These are phyloP conservation scores for Xylaria multiplex DNA, from an alignment of 2,329 filamentous ascomycete genomes.

Conservation along the genomic window DNA sequence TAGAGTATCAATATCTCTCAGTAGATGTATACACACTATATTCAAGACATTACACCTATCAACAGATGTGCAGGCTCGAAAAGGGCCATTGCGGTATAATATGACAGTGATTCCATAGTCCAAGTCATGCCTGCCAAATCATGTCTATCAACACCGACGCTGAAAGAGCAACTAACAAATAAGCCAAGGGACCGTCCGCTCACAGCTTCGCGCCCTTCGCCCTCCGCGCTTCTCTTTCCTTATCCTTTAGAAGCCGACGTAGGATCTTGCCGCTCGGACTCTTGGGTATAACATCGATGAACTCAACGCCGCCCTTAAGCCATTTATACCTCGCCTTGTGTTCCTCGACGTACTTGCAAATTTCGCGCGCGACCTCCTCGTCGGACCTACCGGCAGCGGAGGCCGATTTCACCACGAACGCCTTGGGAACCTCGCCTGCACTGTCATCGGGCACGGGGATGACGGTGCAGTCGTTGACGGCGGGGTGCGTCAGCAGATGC, in stretches of 20 bases:
- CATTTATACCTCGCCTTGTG: constrained; percentile 69
- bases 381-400: constrained; percentile 46
- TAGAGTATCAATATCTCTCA: constrained; percentile 7
- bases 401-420: constrained; percentile 70
- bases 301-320: constrained; percentile 63
- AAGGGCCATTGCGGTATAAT: neutral
- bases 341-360: constrained; percentile 63
- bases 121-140: neutral
- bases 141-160: neutral
- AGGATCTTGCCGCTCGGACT: constrained; percentile 73
- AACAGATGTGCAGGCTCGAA: neutral
- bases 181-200: neutral
- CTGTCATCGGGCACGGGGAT: constrained; percentile 74
- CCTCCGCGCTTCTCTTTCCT: constrained; percentile 71
- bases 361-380: constrained; percentile 56
- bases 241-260: constrained; percentile 70
- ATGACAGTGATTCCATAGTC: no score
- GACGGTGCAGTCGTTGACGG: constrained; percentile 81
- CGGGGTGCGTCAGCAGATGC: constrained; percentile 77
- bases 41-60: no score
- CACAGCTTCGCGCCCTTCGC: constrained; percentile 70
- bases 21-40: neutral
- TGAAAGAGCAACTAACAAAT: neutral
- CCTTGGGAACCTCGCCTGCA: constrained; percentile 73
- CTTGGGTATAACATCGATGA: constrained; percentile 69